A percentile compares a stretch with the other conserved stretches of the same genome.
phyloP scores from a whole-genome alignment of 2,329 filamentous ascomycete species.

The Huntiella moniliformis region DNA sequence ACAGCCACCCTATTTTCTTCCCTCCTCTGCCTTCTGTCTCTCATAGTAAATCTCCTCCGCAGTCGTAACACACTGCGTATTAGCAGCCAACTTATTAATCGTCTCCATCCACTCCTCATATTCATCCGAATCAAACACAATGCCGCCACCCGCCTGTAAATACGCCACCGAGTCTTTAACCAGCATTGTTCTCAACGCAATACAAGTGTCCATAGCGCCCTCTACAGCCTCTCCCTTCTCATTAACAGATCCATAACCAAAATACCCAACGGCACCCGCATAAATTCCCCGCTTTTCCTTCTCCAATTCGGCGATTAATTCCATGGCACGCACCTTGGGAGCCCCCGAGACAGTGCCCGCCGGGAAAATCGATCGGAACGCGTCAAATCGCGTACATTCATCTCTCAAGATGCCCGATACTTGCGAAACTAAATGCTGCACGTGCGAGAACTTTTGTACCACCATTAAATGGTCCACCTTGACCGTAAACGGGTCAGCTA shows the following conservation, averaged over 20 bases:
- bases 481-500: slow-evolving; percentile 78
- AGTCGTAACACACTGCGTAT: slow-evolving; percentile 70
- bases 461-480: slow-evolving; percentile 89
- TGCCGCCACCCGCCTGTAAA: slow-evolving; percentile 72
- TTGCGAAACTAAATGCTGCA: slow-evolving; percentile 91
- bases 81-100: slow-evolving; percentile 83
- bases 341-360: slow-evolving; percentile 90
- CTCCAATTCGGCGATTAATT: slow-evolving; percentile 88
- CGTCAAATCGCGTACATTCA: slow-evolving; percentile 80
- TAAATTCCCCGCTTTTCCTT: slow-evolving; percentile 88
- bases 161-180: slow-evolving; percentile 83
- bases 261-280: slow-evolving; percentile 90
- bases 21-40: slow-evolving; percentile 15
- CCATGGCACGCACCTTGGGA: slow-evolving; percentile 92
- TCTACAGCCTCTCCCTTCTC: slow-evolving; percentile 43
- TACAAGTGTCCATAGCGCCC: slow-evolving; percentile 80
- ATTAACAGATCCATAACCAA: slow-evolving; percentile 64
- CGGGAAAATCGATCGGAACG: slow-evolving; percentile 90
- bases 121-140: slow-evolving; percentile 83
- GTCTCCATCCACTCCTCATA: slow-evolving; percentile 91
- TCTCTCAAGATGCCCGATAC: slow-evolving; percentile 76
- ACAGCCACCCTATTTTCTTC: background rate
- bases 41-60: slow-evolving; percentile 50
- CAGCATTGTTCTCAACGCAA: slow-evolving; percentile 76
- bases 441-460: slow-evolving; percentile 85